A percentile compares a stretch with the other conserved stretches of the same genome.
These are phyloP conservation scores for Allium cepa DNA, from an alignment of 106 monocot species.

Conservation along the genomic window DNA sequence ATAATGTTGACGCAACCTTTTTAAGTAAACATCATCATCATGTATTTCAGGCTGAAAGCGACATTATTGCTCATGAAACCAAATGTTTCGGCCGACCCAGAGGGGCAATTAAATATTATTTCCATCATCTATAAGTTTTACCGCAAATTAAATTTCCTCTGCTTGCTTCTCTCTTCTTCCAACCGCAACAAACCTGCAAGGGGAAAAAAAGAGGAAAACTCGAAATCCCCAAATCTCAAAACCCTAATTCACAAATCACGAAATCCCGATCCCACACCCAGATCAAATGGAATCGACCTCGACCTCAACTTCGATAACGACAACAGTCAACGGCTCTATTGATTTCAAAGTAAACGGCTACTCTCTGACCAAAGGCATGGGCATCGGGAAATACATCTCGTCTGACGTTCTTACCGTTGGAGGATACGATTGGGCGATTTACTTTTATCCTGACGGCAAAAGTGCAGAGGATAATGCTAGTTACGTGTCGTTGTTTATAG, in stretches of 20 bases:
- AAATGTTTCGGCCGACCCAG: too few relatives aligned
- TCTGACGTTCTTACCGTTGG: constrained; percentile 34
- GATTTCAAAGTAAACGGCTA: constrained; percentile 42
- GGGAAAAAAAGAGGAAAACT: background rate
- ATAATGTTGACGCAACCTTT: too few relatives aligned
- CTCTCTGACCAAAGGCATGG: constrained; percentile 34
- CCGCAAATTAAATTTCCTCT: too few relatives aligned
- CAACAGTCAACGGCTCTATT: constrained; percentile 39
- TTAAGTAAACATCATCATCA: too few relatives aligned
- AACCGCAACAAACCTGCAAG: too few relatives aligned
- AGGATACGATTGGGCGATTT: constrained; percentile 36
- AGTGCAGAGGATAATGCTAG: constrained; percentile 28
- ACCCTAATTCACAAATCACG: background rate
- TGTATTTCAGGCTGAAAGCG: too few relatives aligned
- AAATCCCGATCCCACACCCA: background rate
- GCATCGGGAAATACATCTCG: constrained; percentile 31
- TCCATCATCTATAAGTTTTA: too few relatives aligned
- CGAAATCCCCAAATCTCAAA: background rate
- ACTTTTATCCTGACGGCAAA: constrained; percentile 46
- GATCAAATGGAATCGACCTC: background rate
- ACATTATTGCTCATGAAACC: too few relatives aligned
- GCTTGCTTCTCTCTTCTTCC: too few relatives aligned
- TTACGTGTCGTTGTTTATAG: constrained; percentile 42
- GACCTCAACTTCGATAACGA: constrained; percentile 29
- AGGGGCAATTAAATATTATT: too few relatives aligned